Base-by-base conservation (phyloP, 805 yeast species). In the Wickerhamiella allomyrinae region DNA sequence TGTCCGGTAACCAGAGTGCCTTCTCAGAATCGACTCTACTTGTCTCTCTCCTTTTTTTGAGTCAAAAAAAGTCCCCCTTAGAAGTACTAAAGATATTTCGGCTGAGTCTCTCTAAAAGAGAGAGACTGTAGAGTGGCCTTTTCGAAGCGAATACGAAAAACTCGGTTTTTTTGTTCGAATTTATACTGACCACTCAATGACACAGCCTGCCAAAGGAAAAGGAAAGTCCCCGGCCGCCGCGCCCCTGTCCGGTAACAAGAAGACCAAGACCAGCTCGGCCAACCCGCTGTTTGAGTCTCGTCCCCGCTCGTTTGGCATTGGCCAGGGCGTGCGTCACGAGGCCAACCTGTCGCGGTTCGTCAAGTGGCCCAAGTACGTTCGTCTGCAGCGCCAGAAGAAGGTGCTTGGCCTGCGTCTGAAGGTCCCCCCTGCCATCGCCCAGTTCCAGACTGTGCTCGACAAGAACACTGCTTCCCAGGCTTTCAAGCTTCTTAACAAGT, bases 361-460 rank as follows among this genome's bases (percentile, higher is more conserved):
- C 65, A 91, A 82, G 72, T 91, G 98, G 98, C 98, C 98, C 66
- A 91, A 81, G 71, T 86, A 89, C 68, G 93, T 89, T 58, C 84
- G 94, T 74, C 75, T 91, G 59, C 98, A 89, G 76, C 87, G 98
- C 78, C 97, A 91, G 74, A 91, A 80, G 81, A 89, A 89, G 79
- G 81, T 89, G 68, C 76, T 89, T 68, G 73, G 79, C 60, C 68
- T 87, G 70, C 87, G 98, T 80, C 77, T 89, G 66, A 89, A 91
- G 81, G 98, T 89, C 66, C 98, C 98, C 57, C 98, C 98, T 64
- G 81, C 97, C 55, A 79, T 89, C 65, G 77, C 97, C 55, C 98
- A 89, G 74, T 89, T 89, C 79, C 86, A 85, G 64, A 73, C 81
- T 72, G 79, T 86, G 62, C 76, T 89, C 69, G 98, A 89, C 82